Evolutionary conservation across 169 alveolate species (phyloP).

Genomic region (Plasmodium gonderi): DNA sequence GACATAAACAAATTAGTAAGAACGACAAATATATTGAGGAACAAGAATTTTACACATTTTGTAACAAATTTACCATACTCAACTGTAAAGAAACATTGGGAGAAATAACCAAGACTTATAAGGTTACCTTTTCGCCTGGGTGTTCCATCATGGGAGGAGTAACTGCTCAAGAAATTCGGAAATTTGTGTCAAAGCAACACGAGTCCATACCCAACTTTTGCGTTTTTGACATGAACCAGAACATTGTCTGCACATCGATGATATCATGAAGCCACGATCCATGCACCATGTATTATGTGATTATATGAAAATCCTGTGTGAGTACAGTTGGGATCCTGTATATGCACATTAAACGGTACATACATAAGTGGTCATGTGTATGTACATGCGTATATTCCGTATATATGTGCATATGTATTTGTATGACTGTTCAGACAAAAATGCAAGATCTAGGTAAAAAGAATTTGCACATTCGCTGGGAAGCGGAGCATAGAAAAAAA

Average conservation of each 20-base stretch:
- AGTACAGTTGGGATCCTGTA: too few relatives aligned
- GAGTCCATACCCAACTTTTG: slow-evolving; percentile 85
- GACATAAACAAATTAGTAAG: slow-evolving; percentile 27
- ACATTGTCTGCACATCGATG: slow-evolving; percentile 83
- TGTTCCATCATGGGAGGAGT: slow-evolving; percentile 83
- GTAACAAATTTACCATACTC: slow-evolving; percentile 15
- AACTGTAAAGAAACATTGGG: slow-evolving; percentile 27
- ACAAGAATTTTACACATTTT: slow-evolving; percentile 23
- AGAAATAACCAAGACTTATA: slow-evolving; percentile 61
- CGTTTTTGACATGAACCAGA: slow-evolving; percentile 82
- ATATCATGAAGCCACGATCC: slow-evolving; percentile 19
- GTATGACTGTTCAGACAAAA: slow-evolving; percentile 1
- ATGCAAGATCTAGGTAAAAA: background rate
- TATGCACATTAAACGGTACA: too few relatives aligned
- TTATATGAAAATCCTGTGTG: too few relatives aligned
- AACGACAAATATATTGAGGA: slow-evolving; percentile 23
- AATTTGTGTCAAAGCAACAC: slow-evolving; percentile 84
- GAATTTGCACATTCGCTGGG: too few relatives aligned
- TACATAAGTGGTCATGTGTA: background rate
- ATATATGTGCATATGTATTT: background rate
- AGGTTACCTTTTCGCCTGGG: slow-evolving; percentile 26
- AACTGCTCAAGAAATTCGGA: slow-evolving; percentile 82
- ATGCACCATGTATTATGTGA: too few relatives aligned
- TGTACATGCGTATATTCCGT: background rate
- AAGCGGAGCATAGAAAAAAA: background rate